Evolutionary conservation across 208 protist species (phyloP).

Genomic region (Vickermania ingenoplastis): DNA sequence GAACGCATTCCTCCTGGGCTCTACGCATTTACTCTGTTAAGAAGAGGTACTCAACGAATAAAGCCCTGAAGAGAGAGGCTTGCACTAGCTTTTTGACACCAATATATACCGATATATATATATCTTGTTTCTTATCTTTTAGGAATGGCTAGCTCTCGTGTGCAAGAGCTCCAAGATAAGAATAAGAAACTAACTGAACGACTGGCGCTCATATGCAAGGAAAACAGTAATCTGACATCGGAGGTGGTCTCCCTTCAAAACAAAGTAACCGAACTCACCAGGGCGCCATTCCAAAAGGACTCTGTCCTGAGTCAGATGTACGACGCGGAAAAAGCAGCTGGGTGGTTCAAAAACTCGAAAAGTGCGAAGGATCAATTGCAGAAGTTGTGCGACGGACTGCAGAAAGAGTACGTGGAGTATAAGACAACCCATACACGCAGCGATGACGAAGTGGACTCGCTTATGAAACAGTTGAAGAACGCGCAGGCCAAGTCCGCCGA

Average conservation of each 20-base stretch:
- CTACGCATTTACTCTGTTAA: too few species aligned
- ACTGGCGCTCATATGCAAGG: constrained; percentile 69
- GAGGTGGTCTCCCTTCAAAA: constrained; percentile 22
- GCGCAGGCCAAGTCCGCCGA: constrained; percentile 46
- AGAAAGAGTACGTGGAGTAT: constrained; percentile 71
- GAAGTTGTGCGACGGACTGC: constrained; percentile 45
- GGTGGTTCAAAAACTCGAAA: constrained; percentile 70
- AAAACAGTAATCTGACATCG: constrained; percentile 49
- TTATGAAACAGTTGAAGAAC: constrained; percentile 52
- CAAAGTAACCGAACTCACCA: constrained; percentile 31
- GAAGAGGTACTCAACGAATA: too few species aligned
- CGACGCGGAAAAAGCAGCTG: constrained; percentile 65
- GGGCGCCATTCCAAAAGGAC: constrained; percentile 23
- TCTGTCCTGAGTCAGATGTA: constrained; percentile 65
- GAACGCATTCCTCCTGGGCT: too few species aligned
- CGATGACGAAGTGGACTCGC: constrained; percentile 72
- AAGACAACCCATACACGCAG: constrained; percentile 54
- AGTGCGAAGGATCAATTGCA: constrained; percentile 50
- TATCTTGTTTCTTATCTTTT: constrained; percentile 5
- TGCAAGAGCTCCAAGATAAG: constrained; percentile 61
- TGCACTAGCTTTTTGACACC: too few species aligned
- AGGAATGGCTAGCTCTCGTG: constrained; percentile 34
- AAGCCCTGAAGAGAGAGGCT: too few species aligned
- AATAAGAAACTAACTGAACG: constrained; percentile 39
- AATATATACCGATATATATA: too few species aligned